A percentile compares a stretch with the other conserved stretches of the same genome.
phyloP scores from a whole-genome alignment of 139 green algal genomes.

The Micromonas pusilla region DNA sequence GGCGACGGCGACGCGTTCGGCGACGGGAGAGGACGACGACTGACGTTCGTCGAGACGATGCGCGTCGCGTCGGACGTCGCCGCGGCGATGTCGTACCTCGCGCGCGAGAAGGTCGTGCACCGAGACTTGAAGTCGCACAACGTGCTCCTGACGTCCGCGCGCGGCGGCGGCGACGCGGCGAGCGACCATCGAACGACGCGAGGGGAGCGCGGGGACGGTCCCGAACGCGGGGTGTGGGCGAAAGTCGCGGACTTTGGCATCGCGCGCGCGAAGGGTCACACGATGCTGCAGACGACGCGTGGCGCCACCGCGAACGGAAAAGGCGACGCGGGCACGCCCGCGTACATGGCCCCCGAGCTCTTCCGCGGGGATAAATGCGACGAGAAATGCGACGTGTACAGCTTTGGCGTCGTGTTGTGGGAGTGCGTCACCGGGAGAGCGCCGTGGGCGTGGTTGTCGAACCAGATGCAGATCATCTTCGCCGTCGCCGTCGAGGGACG shows the following conservation, averaged over 20 bases:
- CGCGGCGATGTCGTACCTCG: conserved; percentile 29
- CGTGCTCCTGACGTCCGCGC: conserved; percentile 32
- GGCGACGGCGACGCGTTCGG: neutral
- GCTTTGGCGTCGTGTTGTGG: conserved; percentile 25
- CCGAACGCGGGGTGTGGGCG: neutral
- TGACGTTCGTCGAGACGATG: conserved; percentile 20
- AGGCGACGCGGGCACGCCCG: conserved; percentile 23
- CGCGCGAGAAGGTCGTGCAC: conserved; percentile 52
- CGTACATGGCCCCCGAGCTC: conserved; percentile 37
- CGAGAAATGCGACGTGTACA: conserved; percentile 31
- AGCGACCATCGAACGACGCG: no score
- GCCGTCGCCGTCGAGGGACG: conserved; percentile 3
- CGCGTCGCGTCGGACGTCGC: conserved; percentile 32
- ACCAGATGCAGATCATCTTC: conserved; percentile 20
- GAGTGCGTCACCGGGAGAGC: neutral
- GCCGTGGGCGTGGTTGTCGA: neutral
- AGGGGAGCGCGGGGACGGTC: no score
- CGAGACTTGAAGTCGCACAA: conserved; percentile 47
- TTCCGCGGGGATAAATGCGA: conserved; percentile 2
- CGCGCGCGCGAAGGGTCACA: conserved; percentile 11
- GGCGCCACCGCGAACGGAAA: neutral
- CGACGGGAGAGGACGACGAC: neutral
- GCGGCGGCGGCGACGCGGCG: no score
- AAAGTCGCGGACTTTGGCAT: conserved; percentile 36
- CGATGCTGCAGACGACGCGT: neutral